Evolutionary conservation across 2,329 filamentous ascomycete genomes (phyloP), one percentile per base, ranked within the genome.

Genomic region (Penicillium sp.): DNA sequence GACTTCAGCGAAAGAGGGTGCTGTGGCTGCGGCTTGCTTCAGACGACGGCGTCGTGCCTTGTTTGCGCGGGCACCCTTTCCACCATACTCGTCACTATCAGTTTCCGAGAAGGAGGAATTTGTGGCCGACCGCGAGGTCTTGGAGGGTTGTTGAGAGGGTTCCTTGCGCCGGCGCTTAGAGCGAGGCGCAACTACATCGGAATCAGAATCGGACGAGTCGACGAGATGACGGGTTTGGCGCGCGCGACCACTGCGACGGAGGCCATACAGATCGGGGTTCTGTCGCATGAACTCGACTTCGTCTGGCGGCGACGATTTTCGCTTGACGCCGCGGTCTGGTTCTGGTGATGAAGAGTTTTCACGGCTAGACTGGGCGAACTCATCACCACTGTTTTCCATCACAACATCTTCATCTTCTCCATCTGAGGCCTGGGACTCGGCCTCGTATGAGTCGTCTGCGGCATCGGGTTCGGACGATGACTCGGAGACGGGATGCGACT

Each of bases 211-310:
- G 49, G 83, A 83, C 63, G 85, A 88, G 69, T 89, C 86, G 69
- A 88, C 86, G 69, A 89, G 81, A 69, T 86, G 86, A 71, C 87
- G 86, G 63, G 83, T 83, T 65, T 84, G 84, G 69, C 88, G 85
- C 68, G 87, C 87, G 68, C 88, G 86, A 75, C 85, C 93, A 82
- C 95, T 99, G 81, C 95, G 88, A 70, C 95, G 88, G 69, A 99
- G 84, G 53, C 95, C 95, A 81, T 98, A 99, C 9, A 99, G 84
- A 79, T 97, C 93, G 49, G 95, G 95, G 73, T 99, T 96, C 73
- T 92, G 91, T 72, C 89, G 86, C 71, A 98, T 97, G 74, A 89
- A 93, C 51, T 93, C 89, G 62, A 95, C 90, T 70, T 95, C 91
- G 56, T 89, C 88, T 40, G 86, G 78, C 75, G 74, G 84, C 77